phyloP scores from a whole-genome alignment of 495 filamentous ascomycete genomes.

The Podospora didyma region DNA sequence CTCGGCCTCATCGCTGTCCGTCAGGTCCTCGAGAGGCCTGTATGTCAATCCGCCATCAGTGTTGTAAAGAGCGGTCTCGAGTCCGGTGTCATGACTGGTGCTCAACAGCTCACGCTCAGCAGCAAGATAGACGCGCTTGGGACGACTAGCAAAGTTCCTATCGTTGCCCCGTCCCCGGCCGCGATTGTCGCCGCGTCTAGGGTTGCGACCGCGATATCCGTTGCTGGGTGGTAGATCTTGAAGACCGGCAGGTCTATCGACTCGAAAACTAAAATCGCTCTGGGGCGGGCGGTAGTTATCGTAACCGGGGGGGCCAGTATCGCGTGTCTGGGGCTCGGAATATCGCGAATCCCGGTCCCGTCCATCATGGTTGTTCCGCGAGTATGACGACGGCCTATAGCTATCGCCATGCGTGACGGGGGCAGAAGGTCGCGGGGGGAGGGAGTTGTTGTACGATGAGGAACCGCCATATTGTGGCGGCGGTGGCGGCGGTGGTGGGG shows the following conservation, averaged over 20 bases:
- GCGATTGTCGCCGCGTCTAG: slow-evolving; percentile 5
- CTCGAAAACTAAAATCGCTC: slow-evolving; percentile 43
- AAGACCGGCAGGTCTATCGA: slow-evolving; percentile 37
- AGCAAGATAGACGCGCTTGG: slow-evolving; percentile 22
- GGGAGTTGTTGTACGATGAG: too few species aligned
- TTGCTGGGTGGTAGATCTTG: slow-evolving; percentile 17
- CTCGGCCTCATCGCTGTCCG: slow-evolving; percentile 68
- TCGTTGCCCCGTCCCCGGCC: slow-evolving; percentile 1
- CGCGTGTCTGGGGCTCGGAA: too few species aligned
- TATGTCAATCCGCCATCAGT: slow-evolving; percentile 36
- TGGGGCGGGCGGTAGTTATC: slow-evolving; percentile 34
- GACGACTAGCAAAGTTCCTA: slow-evolving; percentile 2
- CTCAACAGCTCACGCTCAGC: slow-evolving; percentile 39
- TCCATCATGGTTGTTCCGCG: neutral
- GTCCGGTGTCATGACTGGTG: slow-evolving; percentile 25
- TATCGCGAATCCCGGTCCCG: slow-evolving; percentile 3
- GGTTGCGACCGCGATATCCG: slow-evolving; percentile 14
- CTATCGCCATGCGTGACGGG: neutral
- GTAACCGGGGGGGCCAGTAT: neutral
- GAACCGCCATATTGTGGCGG: too few species aligned
- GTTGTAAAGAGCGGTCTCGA: slow-evolving; percentile 35
- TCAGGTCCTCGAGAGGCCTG: slow-evolving; percentile 54
- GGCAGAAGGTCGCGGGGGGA: too few species aligned
- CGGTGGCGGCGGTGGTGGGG: too few species aligned
- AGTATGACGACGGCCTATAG: slow-evolving; percentile 13